Base-by-base conservation (phyloP, 2,329 filamentous ascomycete genomes). In the Ophiostoma tasmaniense region DNA sequence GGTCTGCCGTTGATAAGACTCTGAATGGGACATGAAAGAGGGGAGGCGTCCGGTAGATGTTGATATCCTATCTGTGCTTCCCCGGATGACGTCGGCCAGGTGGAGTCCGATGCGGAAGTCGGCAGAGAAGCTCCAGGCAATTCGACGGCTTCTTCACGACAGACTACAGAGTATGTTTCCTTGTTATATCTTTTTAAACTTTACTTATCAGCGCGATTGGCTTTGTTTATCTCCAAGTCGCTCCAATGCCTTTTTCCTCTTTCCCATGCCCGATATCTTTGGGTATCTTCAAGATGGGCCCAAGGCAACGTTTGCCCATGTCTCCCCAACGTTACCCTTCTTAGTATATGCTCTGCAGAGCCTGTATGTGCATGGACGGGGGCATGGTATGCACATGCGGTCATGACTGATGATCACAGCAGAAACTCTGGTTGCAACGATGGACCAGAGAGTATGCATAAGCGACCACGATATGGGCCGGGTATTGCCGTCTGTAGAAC, bases 41-140 rank as follows among this genome's bases (percentile, higher is more conserved):
- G 50, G 22, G 50, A 14, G 22, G 50, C 50, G 17, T 17, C 52
- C 55, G 55, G 55, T 61, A 61, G 55, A 28, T 22, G 22, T 45
- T 55, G 50, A 55, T 61, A 61, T 33, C 55, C 55, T 61, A 61
- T 61, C 55, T 61, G 25, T 61, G 22, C 55, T 61, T 61, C 25
- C 55, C 55, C 55, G 25, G 25, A 61, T 33, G 55, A 61, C 55
- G 55, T 61, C 55, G 55, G 30, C 13, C 22, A 7, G 50, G 55
- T 61, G 25, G 55, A 61, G 55, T 25, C 55, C 14, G 55, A 61
- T 13, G 55, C 55, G 55, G 55, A 61, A 61, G 55, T 30, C 25
- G 55, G 55, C 13, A 61, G 25, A 61, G 50, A 55, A 55, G 50
- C 50, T 55, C 10, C 17, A 45, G 42, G 20, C 42, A 45, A 45